phyloP scores from a whole-genome alignment of 352 stramenopile species.

The Phytophthora brassicae region DNA sequence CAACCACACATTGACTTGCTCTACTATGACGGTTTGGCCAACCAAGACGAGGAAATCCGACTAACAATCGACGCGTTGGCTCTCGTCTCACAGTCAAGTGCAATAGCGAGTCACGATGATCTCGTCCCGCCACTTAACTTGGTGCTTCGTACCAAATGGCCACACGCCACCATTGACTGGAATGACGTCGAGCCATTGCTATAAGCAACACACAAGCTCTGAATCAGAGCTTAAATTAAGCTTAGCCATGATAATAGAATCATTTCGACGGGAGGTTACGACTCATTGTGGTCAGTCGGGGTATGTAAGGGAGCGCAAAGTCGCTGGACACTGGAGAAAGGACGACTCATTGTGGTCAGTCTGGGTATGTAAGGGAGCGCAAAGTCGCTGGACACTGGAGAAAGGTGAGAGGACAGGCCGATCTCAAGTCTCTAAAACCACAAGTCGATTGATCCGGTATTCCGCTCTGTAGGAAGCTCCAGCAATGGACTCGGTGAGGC shows the following conservation, averaged over 20 bases:
- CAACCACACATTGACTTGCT: conserved; percentile 66
- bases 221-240: too few relatives aligned
- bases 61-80: conserved; percentile 52
- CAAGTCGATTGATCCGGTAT: too few relatives aligned
- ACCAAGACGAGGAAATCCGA: conserved; percentile 86
- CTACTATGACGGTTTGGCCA: conserved; percentile 89
- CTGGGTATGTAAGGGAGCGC: conserved; percentile 6
- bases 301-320: conserved; percentile 8
- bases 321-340: conserved; percentile 14
- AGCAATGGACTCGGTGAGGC: conserved; percentile 22
- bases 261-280: conserved; percentile 7
- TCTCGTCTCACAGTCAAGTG: conserved; percentile 14
- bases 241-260: conserved; percentile 3
- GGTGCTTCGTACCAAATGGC: conserved; percentile 91
- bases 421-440: conserved; percentile 14
- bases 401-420: conserved; percentile 28
- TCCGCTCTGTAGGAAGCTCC: too few relatives aligned
- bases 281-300: conserved; percentile 18
- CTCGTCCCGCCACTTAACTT: conserved; percentile 87
- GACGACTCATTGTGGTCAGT: too few relatives aligned
- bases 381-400: background rate
- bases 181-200: conserved; percentile 87
- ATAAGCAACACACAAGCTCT: conserved; percentile 25
- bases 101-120: conserved; percentile 47
- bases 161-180: conserved; percentile 77